phyloP scores from a whole-genome alignment of 2,329 filamentous ascomycete genomes.

The Huntiella abstrusa region DNA sequence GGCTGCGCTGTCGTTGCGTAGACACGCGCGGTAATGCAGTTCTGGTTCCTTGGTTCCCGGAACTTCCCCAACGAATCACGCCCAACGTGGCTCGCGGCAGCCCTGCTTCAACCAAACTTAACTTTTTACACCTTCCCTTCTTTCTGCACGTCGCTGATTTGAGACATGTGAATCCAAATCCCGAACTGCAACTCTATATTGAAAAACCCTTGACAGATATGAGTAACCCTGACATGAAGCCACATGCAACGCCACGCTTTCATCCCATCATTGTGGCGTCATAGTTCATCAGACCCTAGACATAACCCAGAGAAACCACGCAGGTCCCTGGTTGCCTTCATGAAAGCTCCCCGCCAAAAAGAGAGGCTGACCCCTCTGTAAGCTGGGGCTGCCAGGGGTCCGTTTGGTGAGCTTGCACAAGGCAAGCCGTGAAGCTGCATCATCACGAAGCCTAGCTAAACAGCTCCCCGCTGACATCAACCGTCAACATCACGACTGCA shows the following conservation, averaged over 20 bases:
- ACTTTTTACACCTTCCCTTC: neutral
- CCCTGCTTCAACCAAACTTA: neutral
- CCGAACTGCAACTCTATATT: too few relatives aligned
- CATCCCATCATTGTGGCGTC: neutral
- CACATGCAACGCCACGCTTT: neutral
- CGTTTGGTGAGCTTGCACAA: conserved; percentile 4
- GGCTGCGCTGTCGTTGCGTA: too few relatives aligned
- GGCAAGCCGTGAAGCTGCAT: conserved; percentile 12
- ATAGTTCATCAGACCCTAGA: neutral
- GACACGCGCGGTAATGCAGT: too few relatives aligned
- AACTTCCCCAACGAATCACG: too few relatives aligned
- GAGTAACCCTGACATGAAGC: neutral
- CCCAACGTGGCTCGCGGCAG: too few relatives aligned
- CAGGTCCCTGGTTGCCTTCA: conserved; percentile 10
- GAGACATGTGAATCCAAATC: too few relatives aligned
- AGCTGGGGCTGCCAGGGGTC: neutral
- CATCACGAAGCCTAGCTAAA: conserved; percentile 6
- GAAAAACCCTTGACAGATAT: too few relatives aligned
- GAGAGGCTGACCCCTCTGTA: neutral
- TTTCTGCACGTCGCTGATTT: neutral
- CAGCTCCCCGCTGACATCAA: neutral
- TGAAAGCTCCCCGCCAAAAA: neutral
- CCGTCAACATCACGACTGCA: neutral
- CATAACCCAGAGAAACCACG: conserved; percentile 1
- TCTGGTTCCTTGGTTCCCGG: too few relatives aligned